phyloP scores from a whole-genome alignment of 345 rosid genomes.

The Syzygium grande region DNA sequence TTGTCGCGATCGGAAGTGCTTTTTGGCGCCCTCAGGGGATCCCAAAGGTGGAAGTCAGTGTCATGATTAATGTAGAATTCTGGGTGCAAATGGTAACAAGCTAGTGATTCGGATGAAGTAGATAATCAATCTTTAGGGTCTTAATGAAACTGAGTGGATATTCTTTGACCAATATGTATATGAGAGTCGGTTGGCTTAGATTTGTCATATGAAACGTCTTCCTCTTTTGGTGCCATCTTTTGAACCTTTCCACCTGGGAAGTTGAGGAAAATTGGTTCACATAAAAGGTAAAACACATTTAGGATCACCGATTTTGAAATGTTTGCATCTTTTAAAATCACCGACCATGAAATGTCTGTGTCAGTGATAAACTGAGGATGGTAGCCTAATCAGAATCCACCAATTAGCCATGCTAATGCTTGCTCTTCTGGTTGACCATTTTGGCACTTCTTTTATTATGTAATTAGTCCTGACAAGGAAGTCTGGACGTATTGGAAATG shows the following conservation, averaged over 20 bases:
- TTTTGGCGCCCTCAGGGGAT: not conserved
- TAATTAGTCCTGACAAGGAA: not conserved
- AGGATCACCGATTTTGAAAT: not conserved
- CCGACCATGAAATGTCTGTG: not conserved
- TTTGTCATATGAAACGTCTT: not conserved
- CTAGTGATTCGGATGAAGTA: not conserved
- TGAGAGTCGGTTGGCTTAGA: not conserved
- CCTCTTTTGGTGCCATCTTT: not conserved
- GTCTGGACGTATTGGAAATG: not conserved
- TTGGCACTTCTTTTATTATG: not conserved
- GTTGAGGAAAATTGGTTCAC: not conserved
- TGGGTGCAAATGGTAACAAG: not conserved
- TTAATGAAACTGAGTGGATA: not conserved
- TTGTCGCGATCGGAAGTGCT: not conserved
- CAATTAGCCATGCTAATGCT: not conserved
- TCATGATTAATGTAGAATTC: not conserved
- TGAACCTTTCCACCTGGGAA: not conserved
- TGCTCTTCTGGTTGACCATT: not conserved
- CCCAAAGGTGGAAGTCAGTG: not conserved
- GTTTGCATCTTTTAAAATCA: not conserved
- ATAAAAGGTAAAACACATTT: not conserved
- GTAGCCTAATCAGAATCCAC: not conserved
- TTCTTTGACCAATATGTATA: not conserved
- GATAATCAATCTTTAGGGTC: not conserved
- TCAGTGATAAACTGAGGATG: not conserved